A percentile compares a stretch with the other conserved stretches of the same genome.
Conservation (phyloP, 768 basidiomycete genomes). For the Mycena amicta region DNA sequence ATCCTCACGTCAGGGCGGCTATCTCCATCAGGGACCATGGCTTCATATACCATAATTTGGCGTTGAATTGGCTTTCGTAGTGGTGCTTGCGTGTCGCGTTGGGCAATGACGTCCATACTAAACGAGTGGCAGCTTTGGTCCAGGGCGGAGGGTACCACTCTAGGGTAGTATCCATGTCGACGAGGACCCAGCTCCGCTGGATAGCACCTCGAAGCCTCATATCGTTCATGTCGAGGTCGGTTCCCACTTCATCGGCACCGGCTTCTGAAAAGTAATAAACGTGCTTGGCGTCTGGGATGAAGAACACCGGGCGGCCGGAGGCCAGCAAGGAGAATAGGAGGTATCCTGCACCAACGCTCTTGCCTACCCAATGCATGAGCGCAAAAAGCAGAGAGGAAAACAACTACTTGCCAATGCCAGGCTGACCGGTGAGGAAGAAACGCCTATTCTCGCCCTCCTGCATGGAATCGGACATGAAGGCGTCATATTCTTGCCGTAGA, state of each 20-base stretch:
- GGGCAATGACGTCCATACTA: constrained; percentile 12
- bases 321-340: constrained; percentile 1
- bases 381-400: constrained; percentile 1
- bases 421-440: constrained; percentile 13
- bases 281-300: background rate
- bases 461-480: background rate
- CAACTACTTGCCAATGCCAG: constrained; percentile 8
- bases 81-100: background rate
- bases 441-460: background rate
- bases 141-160: background rate
- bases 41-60: constrained; percentile 7
- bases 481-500: constrained; percentile 2
- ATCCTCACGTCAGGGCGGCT: constrained; percentile 2
- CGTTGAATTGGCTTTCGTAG: background rate
- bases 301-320: background rate
- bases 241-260: no score
- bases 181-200: constrained; percentile 8
- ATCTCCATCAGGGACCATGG: constrained; percentile 10
- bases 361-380: constrained; percentile 12
- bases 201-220: background rate
- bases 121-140: background rate
- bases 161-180: constrained; percentile 5
- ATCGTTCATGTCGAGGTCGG: background rate
- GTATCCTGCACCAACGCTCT: constrained; percentile 4
- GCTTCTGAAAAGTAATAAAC: constrained; percentile 5